These are phyloP conservation scores for Thamnidium elegans DNA, from an alignment of 192 early-diverging fungal species.

Conservation along the genomic window DNA sequence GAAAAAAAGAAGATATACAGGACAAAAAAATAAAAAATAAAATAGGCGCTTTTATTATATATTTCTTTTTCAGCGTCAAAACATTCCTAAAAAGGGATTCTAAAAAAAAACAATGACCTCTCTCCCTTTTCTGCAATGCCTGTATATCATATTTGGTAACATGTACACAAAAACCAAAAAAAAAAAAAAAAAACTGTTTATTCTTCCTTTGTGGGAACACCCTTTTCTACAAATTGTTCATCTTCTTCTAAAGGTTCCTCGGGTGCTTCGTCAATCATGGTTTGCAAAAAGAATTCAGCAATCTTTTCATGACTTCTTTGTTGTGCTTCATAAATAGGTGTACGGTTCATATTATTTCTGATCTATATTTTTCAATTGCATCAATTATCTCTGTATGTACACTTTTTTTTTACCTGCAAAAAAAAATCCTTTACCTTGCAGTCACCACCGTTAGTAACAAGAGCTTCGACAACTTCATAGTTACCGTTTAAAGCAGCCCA, in stretches of 20 bases:
- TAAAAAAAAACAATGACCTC: background rate
- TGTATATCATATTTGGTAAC: background rate
- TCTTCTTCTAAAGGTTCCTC: constrained; percentile 40
- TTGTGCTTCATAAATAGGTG: constrained; percentile 52
- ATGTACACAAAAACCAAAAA: too few species aligned
- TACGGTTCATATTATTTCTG: constrained; percentile 45
- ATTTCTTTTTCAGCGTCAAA: constrained; percentile 18
- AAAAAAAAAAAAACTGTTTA: too few species aligned
- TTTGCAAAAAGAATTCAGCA: constrained; percentile 49
- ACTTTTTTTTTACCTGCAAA: too few species aligned
- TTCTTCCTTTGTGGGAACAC: constrained; percentile 12
- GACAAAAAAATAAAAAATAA: constrained; percentile 15
- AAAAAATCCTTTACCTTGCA: constrained; percentile 43
- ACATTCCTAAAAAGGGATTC: constrained; percentile 17
- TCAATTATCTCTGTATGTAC: too few species aligned
- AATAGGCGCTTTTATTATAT: constrained; percentile 3
- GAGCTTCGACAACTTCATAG: constrained; percentile 55
- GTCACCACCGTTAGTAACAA: constrained; percentile 62
- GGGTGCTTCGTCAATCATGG: constrained; percentile 47
- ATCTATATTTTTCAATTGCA: constrained; percentile 26
- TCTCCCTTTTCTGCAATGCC: background rate
- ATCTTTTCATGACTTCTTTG: constrained; percentile 46
- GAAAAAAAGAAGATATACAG: constrained; percentile 12
- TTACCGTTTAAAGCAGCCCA: constrained; percentile 88
- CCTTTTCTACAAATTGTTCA: constrained; percentile 34